Percentiles rank a stretch among this genome's conserved stretches.
Evolutionary conservation across 257 asterid species (phyloP).

Genomic region (Scutellaria barbata): DNA sequence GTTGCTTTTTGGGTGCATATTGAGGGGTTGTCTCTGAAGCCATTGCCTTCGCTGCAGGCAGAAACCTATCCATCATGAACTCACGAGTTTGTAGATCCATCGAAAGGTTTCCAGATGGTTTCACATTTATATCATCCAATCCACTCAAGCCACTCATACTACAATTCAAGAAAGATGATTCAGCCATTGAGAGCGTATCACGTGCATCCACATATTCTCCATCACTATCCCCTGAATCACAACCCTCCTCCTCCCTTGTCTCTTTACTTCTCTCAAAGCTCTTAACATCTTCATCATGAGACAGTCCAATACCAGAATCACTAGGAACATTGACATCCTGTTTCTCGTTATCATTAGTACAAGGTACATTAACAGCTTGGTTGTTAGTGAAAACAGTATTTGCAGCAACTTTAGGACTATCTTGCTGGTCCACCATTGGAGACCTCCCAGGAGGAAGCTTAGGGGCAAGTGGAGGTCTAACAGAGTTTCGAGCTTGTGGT

Average conservation of each 20-base stretch:
- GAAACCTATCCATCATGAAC: constrained; percentile 86
- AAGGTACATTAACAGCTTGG: constrained; percentile 32
- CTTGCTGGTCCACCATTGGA: constrained; percentile 41
- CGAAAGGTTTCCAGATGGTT: constrained; percentile 38
- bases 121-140: constrained; percentile 49
- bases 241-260: constrained; percentile 33
- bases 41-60: constrained; percentile 95
- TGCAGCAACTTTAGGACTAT: constrained; percentile 34
- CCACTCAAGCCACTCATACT: constrained; percentile 77
- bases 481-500: constrained; percentile 20
- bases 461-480: constrained; percentile 54
- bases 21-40: constrained; percentile 65
- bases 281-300: constrained; percentile 31
- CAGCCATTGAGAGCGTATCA: constrained; percentile 70
- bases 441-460: constrained; percentile 70
- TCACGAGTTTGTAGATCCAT: constrained; percentile 59
- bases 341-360: constrained; percentile 28
- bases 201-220: constrained; percentile 74
- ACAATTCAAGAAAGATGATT: constrained; percentile 74
- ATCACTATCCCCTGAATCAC: constrained; percentile 54
- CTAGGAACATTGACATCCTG: constrained; percentile 29
- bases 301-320: constrained; percentile 13
- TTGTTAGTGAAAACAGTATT: constrained; percentile 12
- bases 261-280: constrained; percentile 39
- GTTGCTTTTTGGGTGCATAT: constrained; percentile 57